Evolutionary conservation across 1,284 basidiomycete species (phyloP).

Genomic region (Irpex sp.): DNA sequence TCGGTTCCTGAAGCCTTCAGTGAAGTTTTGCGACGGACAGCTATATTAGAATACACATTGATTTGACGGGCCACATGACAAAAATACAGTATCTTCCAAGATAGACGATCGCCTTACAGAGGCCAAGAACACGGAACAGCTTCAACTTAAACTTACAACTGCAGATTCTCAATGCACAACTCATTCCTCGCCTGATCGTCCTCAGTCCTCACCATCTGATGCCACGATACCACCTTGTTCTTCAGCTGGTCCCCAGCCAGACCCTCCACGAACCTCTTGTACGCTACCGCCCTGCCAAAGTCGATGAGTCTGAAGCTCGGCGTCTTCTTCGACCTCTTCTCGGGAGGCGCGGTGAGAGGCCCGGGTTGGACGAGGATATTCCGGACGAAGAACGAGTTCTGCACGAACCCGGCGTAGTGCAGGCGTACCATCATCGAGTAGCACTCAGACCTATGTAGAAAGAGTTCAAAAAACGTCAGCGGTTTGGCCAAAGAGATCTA

Average conservation of each 20-base stretch:
- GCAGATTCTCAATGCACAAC: constrained; percentile 9
- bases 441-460: constrained; percentile 31
- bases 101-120: neutral
- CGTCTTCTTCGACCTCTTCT: constrained; percentile 15
- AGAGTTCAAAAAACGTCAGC: neutral
- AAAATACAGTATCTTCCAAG: neutral
- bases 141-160: constrained; percentile 3
- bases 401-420: constrained; percentile 33
- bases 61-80: neutral
- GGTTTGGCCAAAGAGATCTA: neutral
- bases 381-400: constrained; percentile 37
- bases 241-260: neutral
- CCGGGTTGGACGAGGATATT: constrained; percentile 45
- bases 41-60: neutral
- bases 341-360: constrained; percentile 32
- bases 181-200: constrained; percentile 11
- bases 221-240: constrained; percentile 7
- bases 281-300: constrained; percentile 32
- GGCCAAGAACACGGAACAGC: neutral
- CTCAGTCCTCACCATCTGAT: constrained; percentile 5
- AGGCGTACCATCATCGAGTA: constrained; percentile 38
- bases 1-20: neutral
- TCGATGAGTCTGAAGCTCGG: constrained; percentile 48
- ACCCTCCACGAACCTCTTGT: neutral
- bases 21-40: neutral